Percentiles rank a stretch among this genome's conserved stretches.
phyloP scores from a whole-genome alignment of 2,329 filamentous ascomycete species.

The Phialophora expanda region DNA sequence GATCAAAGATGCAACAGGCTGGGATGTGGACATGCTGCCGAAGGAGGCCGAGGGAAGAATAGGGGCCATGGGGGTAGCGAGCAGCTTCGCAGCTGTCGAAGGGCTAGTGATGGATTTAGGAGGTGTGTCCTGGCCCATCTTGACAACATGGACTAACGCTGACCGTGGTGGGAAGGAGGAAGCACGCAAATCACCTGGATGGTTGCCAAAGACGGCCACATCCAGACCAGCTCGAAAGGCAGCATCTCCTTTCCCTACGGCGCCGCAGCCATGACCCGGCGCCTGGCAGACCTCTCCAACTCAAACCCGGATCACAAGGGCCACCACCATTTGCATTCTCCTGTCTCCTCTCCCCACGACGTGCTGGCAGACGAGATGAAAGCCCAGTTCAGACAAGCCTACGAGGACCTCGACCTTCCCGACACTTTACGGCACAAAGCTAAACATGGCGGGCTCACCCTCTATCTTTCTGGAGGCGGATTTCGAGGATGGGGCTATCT shows the following conservation, averaged over 20 bases:
- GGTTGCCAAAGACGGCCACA: conserved; percentile 55
- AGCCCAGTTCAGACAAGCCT: conserved; percentile 64
- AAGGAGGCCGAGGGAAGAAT: conserved; percentile 83
- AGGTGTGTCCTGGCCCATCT: conserved; percentile 32
- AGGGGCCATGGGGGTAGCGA: conserved; percentile 82
- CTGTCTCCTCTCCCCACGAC: conserved; percentile 47
- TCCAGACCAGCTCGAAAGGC: conserved; percentile 59
- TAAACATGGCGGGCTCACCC: conserved; percentile 61
- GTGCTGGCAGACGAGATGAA: conserved; percentile 52
- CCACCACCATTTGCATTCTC: conserved; percentile 27
- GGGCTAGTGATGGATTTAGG: conserved; percentile 88
- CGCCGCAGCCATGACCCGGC: conserved; percentile 67
- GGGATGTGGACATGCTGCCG: conserved; percentile 72
- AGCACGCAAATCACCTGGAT: conserved; percentile 72
- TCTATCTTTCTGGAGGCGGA: conserved; percentile 88
- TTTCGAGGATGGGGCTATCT: conserved; percentile 91
- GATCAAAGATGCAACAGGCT: conserved; percentile 68
- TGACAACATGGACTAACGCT: not conserved
- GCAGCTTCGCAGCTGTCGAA: conserved; percentile 70
- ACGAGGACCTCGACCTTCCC: conserved; percentile 62
- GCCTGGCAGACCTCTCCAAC: conserved; percentile 53
- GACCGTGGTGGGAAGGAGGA: conserved; percentile 25
- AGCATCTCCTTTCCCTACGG: conserved; percentile 73
- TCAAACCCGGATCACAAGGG: not conserved
- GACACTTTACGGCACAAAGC: conserved; percentile 54